These are phyloP conservation scores for Nakazawaea anatomiae DNA, from an alignment of 805 yeast species.

Conservation along the genomic window DNA sequence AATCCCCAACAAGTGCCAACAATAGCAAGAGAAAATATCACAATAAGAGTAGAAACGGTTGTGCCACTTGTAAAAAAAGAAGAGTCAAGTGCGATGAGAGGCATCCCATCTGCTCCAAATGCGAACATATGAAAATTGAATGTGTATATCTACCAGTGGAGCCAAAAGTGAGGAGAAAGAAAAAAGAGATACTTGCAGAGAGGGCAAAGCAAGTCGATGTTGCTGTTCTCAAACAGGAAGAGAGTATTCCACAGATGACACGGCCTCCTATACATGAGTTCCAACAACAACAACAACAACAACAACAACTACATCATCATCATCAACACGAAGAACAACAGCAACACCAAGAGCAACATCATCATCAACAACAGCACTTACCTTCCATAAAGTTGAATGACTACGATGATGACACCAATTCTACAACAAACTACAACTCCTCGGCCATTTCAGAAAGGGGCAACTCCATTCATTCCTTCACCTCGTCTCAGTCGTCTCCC, in stretches of 20 bases:
- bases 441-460: conserved; percentile 1
- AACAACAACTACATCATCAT: conserved; percentile 4
- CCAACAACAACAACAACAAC: conserved; percentile 17
- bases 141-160: conserved; percentile 50
- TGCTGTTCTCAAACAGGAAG: too few species aligned
- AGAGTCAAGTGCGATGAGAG: conserved; percentile 91
- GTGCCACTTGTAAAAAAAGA: conserved; percentile 82
- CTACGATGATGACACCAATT: neutral
- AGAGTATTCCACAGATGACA: too few species aligned
- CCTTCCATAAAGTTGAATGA: conserved; percentile 8
- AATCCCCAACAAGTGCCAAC: conserved; percentile 1
- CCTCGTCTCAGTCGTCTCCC: conserved; percentile 10
- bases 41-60: conserved; percentile 83
- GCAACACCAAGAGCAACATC: conserved; percentile 12
- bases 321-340: conserved; percentile 4
- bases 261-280: conserved; percentile 3
- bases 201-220: neutral
- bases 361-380: conserved; percentile 4
- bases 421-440: neutral
- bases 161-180: conserved; percentile 9
- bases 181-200: conserved; percentile 10
- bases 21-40: conserved; percentile 74
- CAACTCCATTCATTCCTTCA: conserved; percentile 8
- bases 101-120: conserved; percentile 74
- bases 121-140: conserved; percentile 69